Evolutionary conservation across 1,284 basidiomycete species (phyloP), one percentile per base, ranked within the genome.

Genomic region (Macrocybe sp.): DNA sequence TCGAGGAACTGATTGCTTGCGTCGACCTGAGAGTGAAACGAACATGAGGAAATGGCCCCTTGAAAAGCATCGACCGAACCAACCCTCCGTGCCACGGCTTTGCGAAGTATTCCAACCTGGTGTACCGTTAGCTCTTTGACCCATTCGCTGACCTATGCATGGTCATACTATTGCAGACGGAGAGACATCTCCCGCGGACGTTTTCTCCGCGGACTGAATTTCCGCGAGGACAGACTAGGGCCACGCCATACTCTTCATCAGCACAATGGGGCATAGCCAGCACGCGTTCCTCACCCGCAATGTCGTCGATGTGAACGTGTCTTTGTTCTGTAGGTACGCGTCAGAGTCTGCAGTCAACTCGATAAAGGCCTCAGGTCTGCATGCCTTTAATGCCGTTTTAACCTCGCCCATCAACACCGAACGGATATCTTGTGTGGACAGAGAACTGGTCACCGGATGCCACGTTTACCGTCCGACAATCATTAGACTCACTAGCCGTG

Each of bases 171-270:
- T 73, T 34, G 67, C 64, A 4, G 78, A 68, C 8, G 76, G 65
- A 14, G 73, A 52, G 7, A 77, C 58, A 35, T 72, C 64, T 32
- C 66, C 61, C 43, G 67, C 66, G 14, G 72, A 63, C 3, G 62
- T 61, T 63, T 89, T 89, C 66, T 87, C 85, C 34, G 77, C 72
- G 12, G 76, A 70, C 55, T 87, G 81, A 2, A 89, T 72, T 51
- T 89, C 85, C 6, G 85, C 73, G 7, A 87, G 69, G 33, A 85
- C 73, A 12, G 83, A 81, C 84, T 87, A 44, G n/a, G 14, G 3
- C 22, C 12, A 36, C 28, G 45, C 29, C 29, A 35, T 34, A 38
- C 38, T 39, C 44, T 7, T 35, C 14, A 38, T 22, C 6, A 37
- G 14, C n/a, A 22, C 7, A 16, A 47, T 31, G 30, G 37, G 35